Evolutionary conservation across 495 filamentous ascomycete genomes (phyloP).

Genomic region (Filosporella fistucella): DNA sequence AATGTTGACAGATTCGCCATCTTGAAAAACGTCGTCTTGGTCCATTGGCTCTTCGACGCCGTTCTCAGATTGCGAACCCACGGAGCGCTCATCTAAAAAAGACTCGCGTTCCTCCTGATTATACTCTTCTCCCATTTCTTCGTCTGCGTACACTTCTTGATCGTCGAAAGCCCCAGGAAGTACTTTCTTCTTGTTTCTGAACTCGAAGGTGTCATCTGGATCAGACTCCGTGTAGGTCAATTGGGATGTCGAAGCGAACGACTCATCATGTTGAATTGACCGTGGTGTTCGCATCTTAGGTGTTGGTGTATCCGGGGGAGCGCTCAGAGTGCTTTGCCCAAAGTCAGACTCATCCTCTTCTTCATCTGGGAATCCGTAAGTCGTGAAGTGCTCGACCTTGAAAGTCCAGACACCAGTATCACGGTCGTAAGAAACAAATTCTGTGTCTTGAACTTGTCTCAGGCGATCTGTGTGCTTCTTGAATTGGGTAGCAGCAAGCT

Average conservation of each 20-base stretch:
- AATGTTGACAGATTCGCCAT: conserved; percentile 66
- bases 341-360: conserved; percentile 46
- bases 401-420: conserved; percentile 86
- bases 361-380: conserved; percentile 87
- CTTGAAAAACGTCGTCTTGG: conserved; percentile 54
- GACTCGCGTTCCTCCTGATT: conserved; percentile 55
- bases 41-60: conserved; percentile 58
- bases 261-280: conserved; percentile 10
- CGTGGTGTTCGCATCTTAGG: conserved; percentile 33
- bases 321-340: conserved; percentile 51
- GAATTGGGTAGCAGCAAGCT: conserved; percentile 40
- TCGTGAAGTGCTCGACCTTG: conserved; percentile 89
- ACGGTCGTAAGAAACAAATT: conserved; percentile 71
- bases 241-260: conserved; percentile 20
- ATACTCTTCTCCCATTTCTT: conserved; percentile 24
- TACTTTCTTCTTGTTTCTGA: conserved; percentile 63
- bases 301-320: conserved; percentile 55
- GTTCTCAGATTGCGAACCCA: conserved; percentile 71
- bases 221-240: conserved; percentile 34
- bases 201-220: conserved; percentile 79
- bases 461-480: conserved; percentile 81
- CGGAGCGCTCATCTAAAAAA: conserved; percentile 90
- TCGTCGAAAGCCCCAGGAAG: conserved; percentile 77
- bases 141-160: conserved; percentile 44
- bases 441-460: conserved; percentile 69